These are phyloP conservation scores for Albizia julibrissin DNA, from an alignment of 306 rosid genomes.

Conservation along the genomic window DNA sequence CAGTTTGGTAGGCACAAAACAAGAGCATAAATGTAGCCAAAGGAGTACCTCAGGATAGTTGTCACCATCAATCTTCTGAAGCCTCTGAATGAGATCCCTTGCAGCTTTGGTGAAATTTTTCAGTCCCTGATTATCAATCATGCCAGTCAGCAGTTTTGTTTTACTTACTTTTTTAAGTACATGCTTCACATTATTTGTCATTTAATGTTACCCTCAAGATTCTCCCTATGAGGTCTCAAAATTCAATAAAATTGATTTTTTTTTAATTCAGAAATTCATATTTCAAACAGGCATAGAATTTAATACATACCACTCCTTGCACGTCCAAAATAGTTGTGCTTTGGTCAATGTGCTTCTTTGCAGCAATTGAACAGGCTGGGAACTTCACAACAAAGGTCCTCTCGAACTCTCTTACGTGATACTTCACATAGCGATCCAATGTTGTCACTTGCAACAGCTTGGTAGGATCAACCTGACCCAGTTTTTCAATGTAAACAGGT, in stretches of 20 bases:
- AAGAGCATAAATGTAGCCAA: not conserved
- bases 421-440: constrained; percentile 82
- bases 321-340: constrained; percentile 97
- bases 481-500: constrained; percentile 86
- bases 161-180: not conserved
- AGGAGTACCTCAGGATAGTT: constrained; percentile 88
- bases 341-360: constrained; percentile 88
- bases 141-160: not conserved
- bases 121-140: constrained; percentile 58
- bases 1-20: not conserved
- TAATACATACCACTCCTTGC: constrained; percentile 81
- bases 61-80: constrained; percentile 95
- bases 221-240: not conserved
- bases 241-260: not conserved
- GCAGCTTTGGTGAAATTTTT: constrained; percentile 84
- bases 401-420: constrained; percentile 87
- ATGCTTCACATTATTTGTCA: not conserved
- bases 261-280: too few species aligned
- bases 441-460: constrained; percentile 90
- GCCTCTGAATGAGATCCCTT: constrained; percentile 77
- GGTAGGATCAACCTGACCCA: constrained; percentile 81
- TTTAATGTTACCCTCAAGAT: not conserved
- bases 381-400: constrained; percentile 73
- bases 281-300: not conserved
- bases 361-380: constrained; percentile 88